Percentiles rank a stretch among this genome's conserved stretches.
Evolutionary conservation across 2,329 filamentous ascomycete genomes (phyloP).

Genomic region (Shiraia bambusicola): DNA sequence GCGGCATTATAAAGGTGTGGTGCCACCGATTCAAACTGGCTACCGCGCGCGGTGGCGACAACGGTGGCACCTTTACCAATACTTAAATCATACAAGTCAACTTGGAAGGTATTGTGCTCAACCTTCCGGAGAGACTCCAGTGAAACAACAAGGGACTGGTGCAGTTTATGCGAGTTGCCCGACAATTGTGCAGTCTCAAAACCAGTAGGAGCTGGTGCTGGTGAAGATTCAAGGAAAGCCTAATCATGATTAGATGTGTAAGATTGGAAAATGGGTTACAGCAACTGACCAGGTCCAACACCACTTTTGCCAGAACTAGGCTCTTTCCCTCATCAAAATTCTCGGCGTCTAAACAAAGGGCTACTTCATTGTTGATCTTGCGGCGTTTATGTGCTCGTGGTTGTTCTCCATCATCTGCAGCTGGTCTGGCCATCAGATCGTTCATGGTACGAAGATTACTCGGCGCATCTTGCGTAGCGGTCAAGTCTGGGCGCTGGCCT

Average conservation of each 20-base stretch:
- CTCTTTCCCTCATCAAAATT: conserved; percentile 22
- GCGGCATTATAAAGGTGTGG: conserved; percentile 25
- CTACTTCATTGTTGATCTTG: conserved; percentile 19
- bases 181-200: not conserved
- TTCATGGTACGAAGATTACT: conserved; percentile 14
- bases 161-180: not conserved
- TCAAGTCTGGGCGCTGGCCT: not conserved
- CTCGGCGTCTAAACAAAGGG: conserved; percentile 1
- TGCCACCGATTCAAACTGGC: conserved; percentile 19
- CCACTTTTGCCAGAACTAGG: conserved; percentile 31
- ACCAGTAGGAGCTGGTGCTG: conserved; percentile 1
- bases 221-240: conserved; percentile 3
- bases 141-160: conserved; percentile 16
- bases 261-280: not conserved
- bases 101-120: conserved; percentile 13
- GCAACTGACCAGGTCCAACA: conserved; percentile 29
- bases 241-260: conserved; percentile 8
- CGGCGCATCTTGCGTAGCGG: conserved; percentile 12
- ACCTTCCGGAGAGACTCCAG: conserved; percentile 24
- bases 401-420: conserved; percentile 3
- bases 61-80: conserved; percentile 19
- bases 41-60: conserved; percentile 17
- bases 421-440: conserved; percentile 17
- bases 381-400: conserved; percentile 32
- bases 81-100: conserved; percentile 20